These are phyloP conservation scores for Backusella sp. DNA, from an alignment of 192 early-diverging fungal genomes.

Conservation along the genomic window DNA sequence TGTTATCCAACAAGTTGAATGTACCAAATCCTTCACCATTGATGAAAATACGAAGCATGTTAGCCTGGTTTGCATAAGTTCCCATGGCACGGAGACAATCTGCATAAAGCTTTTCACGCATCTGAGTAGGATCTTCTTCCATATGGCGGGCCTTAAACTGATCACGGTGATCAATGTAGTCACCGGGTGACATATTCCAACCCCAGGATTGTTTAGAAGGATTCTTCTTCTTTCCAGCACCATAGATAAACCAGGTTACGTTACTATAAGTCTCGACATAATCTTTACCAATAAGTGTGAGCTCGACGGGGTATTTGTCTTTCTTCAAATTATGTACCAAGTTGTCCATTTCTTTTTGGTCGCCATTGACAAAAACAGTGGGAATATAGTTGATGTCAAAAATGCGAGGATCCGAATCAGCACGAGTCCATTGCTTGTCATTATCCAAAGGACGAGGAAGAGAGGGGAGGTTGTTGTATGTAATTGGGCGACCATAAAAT, in stretches of 20 bases:
- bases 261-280: conserved; percentile 36
- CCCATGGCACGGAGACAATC: conserved; percentile 46
- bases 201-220: conserved; percentile 52
- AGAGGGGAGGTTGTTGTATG: conserved; percentile 44
- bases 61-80: conserved; percentile 44
- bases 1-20: conserved; percentile 48
- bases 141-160: conserved; percentile 48
- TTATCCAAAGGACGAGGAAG: conserved; percentile 39
- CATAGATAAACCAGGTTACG: conserved; percentile 37
- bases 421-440: conserved; percentile 25
- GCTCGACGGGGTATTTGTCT: conserved; percentile 15
- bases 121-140: conserved; percentile 53
- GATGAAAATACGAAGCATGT: conserved; percentile 46
- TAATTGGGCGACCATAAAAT: conserved; percentile 38
- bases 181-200: conserved; percentile 30
- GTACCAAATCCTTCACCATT: conserved; percentile 43
- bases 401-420: conserved; percentile 11
- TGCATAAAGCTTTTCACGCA: conserved; percentile 52
- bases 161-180: conserved; percentile 30
- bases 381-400: conserved; percentile 49
- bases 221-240: conserved; percentile 44
- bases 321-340: conserved; percentile 22
- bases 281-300: conserved; percentile 39
- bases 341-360: conserved; percentile 21
- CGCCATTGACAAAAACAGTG: conserved; percentile 39